These are phyloP conservation scores for Cladosporium colombiae DNA, from an alignment of 2,329 filamentous ascomycete genomes.

Conservation along the genomic window DNA sequence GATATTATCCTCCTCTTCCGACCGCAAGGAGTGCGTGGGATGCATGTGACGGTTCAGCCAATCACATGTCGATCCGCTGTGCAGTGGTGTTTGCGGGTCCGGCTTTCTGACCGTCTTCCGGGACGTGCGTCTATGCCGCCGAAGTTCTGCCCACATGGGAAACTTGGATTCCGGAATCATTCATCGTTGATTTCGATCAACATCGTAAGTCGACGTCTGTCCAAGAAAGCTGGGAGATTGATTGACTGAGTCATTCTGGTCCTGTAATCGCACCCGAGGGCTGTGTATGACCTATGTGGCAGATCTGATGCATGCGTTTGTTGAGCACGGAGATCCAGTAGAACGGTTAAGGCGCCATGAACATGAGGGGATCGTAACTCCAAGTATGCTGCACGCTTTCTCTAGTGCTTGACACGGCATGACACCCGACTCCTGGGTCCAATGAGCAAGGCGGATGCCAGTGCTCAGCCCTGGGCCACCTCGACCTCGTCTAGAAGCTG, in stretches of 20 bases:
- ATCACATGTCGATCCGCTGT: background rate
- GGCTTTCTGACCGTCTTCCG: background rate
- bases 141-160: background rate
- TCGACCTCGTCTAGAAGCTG: conserved; percentile 1
- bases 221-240: background rate
- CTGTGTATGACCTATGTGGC: too few relatives aligned
- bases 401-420: background rate
- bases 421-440: background rate
- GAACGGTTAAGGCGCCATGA: background rate
- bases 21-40: background rate
- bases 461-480: background rate
- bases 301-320: background rate
- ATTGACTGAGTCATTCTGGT: background rate
- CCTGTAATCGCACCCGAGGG: too few relatives aligned
- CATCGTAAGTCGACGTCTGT: background rate
- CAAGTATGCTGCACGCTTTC: too few relatives aligned
- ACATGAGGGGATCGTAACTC: background rate
- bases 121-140: background rate
- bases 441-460: background rate
- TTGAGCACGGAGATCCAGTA: background rate
- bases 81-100: background rate
- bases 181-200: background rate
- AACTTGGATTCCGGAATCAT: background rate
- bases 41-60: background rate
- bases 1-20: background rate